Percentiles rank a stretch among this genome's conserved stretches.
Evolutionary conservation across 306 rosid genomes (phyloP).

Genomic region (Vigna reflexopilosa): DNA sequence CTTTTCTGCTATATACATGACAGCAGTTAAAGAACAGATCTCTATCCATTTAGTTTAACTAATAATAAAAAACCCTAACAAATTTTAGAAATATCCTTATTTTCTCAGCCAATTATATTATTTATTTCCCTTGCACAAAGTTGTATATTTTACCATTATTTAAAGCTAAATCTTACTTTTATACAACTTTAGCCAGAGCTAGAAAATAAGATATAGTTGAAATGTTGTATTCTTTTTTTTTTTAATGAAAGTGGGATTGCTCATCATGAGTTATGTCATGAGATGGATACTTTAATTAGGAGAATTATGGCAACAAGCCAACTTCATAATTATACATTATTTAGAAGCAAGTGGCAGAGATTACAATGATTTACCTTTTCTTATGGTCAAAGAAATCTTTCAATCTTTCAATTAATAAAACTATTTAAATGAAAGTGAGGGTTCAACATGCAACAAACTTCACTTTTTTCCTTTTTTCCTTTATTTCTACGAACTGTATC

Average conservation of each 20-base stretch:
- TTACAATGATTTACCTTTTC: slow-evolving; percentile 8
- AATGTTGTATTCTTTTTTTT: not conserved
- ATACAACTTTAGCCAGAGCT: not conserved
- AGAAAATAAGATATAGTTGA: not conserved
- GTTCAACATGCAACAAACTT: not conserved
- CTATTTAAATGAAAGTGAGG: not conserved
- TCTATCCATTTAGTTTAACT: too few species aligned
- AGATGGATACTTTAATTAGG: slow-evolving; percentile 13
- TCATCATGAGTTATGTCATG: not conserved
- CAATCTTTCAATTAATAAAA: not conserved
- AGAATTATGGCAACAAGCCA: slow-evolving; percentile 7
- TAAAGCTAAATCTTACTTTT: not conserved
- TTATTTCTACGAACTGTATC: not conserved
- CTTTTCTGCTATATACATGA: too few species aligned
- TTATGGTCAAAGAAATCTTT: not conserved
- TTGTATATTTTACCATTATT: not conserved
- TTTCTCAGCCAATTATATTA: too few species aligned
- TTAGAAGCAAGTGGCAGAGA: slow-evolving; percentile 18
- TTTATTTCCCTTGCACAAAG: too few species aligned
- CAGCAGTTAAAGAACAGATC: too few species aligned
- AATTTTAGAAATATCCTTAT: too few species aligned
- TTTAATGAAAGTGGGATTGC: not conserved
- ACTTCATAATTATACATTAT: not conserved
- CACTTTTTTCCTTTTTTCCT: not conserved
- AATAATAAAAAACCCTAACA: too few species aligned